Conservation (phyloP, 2,329 filamentous ascomycete species). For the Colletotrichum sublineola region DNA sequence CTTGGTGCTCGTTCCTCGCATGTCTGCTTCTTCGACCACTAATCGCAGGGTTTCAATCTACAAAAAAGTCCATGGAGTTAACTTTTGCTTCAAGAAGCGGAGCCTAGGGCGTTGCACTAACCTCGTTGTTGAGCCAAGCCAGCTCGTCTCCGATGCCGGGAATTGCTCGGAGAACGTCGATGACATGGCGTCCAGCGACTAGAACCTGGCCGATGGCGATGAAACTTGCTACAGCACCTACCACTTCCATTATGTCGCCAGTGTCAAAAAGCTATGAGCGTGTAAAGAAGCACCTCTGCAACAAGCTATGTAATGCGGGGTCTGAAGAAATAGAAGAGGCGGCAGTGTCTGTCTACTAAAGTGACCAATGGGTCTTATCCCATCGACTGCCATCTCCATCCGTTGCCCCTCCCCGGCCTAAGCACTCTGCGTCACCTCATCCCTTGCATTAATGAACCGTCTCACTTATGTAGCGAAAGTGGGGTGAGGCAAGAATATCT, state of each 20-base stretch:
- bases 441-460: too few relatives aligned
- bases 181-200: background rate
- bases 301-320: accelerated
- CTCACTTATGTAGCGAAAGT: too few relatives aligned
- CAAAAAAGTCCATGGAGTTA: background rate
- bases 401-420: too few relatives aligned
- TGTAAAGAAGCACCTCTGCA: background rate
- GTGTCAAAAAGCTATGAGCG: background rate
- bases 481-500: too few relatives aligned
- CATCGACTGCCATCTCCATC: too few relatives aligned
- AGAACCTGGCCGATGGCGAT: constrained; percentile 39
- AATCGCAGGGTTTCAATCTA: constrained; percentile 15
- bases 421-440: too few relatives aligned
- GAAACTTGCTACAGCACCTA: constrained; percentile 37
- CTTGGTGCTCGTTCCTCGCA: background rate
- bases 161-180: constrained; percentile 11
- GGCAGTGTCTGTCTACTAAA: too few relatives aligned
- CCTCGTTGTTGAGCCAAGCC: constrained; percentile 17
- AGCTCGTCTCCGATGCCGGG: constrained; percentile 15
- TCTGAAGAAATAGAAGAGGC: background rate
- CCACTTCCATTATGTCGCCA: constrained; percentile 23
- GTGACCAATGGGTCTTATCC: too few relatives aligned
- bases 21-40: background rate
- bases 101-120: background rate
- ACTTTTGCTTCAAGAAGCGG: accelerated